Conservation (phyloP, 1,284 basidiomycete genomes). For the Ceratobasidium sp. region DNA sequence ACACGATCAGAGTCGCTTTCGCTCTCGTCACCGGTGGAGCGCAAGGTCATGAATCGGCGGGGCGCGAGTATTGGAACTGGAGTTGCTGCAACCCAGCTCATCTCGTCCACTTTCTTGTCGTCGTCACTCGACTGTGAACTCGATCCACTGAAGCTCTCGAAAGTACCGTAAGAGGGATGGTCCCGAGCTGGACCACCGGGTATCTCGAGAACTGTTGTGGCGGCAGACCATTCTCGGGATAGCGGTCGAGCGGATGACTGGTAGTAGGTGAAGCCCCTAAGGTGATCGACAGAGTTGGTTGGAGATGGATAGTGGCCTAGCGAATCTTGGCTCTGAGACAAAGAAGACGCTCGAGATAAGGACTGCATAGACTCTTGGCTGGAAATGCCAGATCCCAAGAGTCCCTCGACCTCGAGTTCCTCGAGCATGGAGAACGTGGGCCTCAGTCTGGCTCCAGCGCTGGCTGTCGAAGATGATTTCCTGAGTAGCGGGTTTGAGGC, state of each 20-base stretch:
- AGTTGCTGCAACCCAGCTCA: conserved; percentile 19
- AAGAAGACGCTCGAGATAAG: background rate
- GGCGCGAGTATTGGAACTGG: background rate
- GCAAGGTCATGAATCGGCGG: background rate
- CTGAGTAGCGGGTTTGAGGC: background rate
- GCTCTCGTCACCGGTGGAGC: background rate
- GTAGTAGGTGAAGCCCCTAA: background rate
- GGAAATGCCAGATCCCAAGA: conserved; percentile 2
- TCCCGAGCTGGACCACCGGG: conserved; percentile 9
- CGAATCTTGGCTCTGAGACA: background rate
- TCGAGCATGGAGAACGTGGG: conserved; percentile 38
- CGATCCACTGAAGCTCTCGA: background rate
- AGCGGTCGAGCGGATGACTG: background rate
- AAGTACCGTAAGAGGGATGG: conserved; percentile 19
- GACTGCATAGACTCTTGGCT: background rate
- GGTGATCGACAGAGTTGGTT: background rate
- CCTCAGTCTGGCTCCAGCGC: conserved; percentile 6
- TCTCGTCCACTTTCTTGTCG: background rate
- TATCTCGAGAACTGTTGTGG: conserved; percentile 34
- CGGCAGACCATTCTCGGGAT: conserved; percentile 1
- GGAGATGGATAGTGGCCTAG: background rate
- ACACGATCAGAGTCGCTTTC: conserved; percentile 28
- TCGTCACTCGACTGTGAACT: conserved; percentile 3
- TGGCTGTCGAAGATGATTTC: background rate
- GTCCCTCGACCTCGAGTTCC: conserved; percentile 25